Evolutionary conservation across 345 rosid genomes (phyloP).

Genomic region (Populus ilicifolia): DNA sequence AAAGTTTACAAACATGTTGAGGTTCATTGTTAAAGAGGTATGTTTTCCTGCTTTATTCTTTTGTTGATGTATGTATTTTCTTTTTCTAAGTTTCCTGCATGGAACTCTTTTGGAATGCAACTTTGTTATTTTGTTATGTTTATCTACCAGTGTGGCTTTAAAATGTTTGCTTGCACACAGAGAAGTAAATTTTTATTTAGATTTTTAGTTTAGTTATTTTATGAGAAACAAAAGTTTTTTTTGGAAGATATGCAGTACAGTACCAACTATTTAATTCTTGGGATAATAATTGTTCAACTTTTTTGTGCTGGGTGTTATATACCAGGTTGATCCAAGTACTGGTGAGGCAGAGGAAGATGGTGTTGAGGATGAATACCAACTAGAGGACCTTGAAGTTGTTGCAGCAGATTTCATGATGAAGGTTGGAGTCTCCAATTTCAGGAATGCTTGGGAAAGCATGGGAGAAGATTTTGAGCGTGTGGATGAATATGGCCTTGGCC

Average conservation of each 20-base stretch:
- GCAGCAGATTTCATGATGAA: constrained; percentile 86
- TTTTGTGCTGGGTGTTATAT: constrained; percentile 1
- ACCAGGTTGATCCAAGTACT: constrained; percentile 81
- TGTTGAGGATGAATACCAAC: constrained; percentile 94
- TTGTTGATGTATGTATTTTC: not conserved
- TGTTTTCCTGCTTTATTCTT: not conserved
- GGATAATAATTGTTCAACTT: not conserved
- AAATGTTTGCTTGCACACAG: not conserved
- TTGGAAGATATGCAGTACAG: not conserved
- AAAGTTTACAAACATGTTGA: constrained; percentile 82
- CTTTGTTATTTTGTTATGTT: not conserved
- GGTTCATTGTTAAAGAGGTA: constrained; percentile 94
- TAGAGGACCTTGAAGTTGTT: constrained; percentile 94
- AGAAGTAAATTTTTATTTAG: not conserved
- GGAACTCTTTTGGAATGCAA: not conserved
- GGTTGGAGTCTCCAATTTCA: constrained; percentile 86
- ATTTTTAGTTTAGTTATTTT: not conserved
- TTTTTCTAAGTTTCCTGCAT: not conserved
- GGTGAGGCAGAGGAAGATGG: constrained; percentile 96
- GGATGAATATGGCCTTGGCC: constrained; percentile 96
- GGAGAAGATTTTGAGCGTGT: constrained; percentile 70
- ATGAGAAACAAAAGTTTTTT: not conserved
- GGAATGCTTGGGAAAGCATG: constrained; percentile 96
- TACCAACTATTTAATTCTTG: not conserved
- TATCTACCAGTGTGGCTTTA: not conserved